Conservation (phyloP, 1,284 basidiomycete species). For the Lentinus polychrous region DNA sequence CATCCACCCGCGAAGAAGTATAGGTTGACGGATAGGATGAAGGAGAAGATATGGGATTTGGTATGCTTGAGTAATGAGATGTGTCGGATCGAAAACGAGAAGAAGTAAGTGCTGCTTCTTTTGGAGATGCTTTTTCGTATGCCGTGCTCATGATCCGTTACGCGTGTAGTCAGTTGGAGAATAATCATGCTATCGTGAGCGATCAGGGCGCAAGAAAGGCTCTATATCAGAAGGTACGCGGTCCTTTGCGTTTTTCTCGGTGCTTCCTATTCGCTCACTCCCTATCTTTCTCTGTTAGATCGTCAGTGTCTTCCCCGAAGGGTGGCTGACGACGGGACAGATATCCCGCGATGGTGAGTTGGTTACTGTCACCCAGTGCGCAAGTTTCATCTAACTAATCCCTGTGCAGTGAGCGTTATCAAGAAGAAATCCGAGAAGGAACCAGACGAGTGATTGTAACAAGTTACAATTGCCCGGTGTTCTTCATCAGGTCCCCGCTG, state of each 20-base stretch:
- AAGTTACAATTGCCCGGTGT: too few relatives aligned
- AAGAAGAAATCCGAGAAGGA: constrained; percentile 71
- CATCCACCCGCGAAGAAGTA: constrained; percentile 68
- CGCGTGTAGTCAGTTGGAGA: constrained; percentile 49
- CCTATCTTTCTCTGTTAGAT: constrained; percentile 35
- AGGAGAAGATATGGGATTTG: constrained; percentile 68
- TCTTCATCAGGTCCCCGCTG: too few relatives aligned
- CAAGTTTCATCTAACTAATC: too few relatives aligned
- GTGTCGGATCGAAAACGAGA: constrained; percentile 76
- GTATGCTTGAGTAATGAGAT: constrained; percentile 76
- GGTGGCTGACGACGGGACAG: constrained; percentile 54
- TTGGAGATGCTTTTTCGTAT: constrained; percentile 1
- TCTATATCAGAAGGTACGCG: constrained; percentile 64
- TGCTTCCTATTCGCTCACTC: not conserved
- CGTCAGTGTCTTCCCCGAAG: constrained; percentile 66
- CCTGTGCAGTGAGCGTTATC: constrained; percentile 62
- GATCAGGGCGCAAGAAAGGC: constrained; percentile 73
- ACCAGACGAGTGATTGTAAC: constrained; percentile 39
- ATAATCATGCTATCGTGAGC: constrained; percentile 60
- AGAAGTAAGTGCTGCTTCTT: constrained; percentile 50
- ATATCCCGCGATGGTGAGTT: constrained; percentile 39
- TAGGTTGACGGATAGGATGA: constrained; percentile 70
- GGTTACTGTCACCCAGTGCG: too few relatives aligned
- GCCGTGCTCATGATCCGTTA: not conserved
- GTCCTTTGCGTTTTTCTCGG: not conserved